Evolutionary conservation across 768 basidiomycete genomes (phyloP), one percentile per base, ranked within the genome.

Genomic region (Lactarius indigo): DNA sequence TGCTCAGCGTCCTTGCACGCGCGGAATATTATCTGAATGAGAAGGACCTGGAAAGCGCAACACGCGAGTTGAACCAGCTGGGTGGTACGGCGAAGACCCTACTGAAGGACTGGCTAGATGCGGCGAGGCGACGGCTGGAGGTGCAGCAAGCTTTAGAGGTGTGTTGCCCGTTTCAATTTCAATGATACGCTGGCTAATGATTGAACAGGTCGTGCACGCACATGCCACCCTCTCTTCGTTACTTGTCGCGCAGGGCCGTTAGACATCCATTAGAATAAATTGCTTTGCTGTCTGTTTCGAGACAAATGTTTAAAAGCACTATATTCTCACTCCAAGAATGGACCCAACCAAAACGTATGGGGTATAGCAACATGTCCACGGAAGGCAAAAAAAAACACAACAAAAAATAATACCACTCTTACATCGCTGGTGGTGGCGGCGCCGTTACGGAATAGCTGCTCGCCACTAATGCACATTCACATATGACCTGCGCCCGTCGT

Each of bases 131-230:
- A 74, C 83, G 95, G 75, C 76, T 99, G 68, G 94, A 97, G 78
- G 94, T 97, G 37, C 83, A 92, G 75, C 96, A 98, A 76, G 92
- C 94, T 50, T 76, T 99, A 70, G 90, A 96, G 81, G 93, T 92
- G 71, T 64, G 72, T 15, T 5, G 42, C 44, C 33, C 20, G 59
- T 56, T 57, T 50, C 0, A 17, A 44, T 54, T 54, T 26, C 59
- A 62, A 37, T 23, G 35, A 37, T 37, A 37, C 12, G 35, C 15
- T 65, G 23, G 41, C 39, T 30, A 33, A 63, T 63, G 69, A 69
- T 68, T 68, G 68, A 59, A 23, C 73, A 94, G 91, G 85, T 94
- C 64, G 87, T 93, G 64, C 87, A 92, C 75, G 78, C 90, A 5
- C 90, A 95, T 77, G 94, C 93, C 54, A 93, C 91, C 15, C 81